Evolutionary conservation across 495 filamentous ascomycete species (phyloP).

Genomic region (Daldinia decipiens): DNA sequence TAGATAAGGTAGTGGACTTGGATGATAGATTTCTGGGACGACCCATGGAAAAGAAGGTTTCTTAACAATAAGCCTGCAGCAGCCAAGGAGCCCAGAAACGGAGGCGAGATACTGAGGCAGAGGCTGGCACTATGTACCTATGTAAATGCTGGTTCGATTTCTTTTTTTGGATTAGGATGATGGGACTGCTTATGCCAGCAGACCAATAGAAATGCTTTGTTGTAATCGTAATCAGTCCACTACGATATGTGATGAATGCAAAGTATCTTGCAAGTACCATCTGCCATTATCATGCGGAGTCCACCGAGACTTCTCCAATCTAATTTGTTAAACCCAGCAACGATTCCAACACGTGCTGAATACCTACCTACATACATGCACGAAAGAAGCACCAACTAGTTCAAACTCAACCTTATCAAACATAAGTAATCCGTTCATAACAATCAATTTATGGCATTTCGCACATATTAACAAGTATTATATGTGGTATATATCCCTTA

Average conservation of each 20-base stretch:
- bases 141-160: constrained; percentile 30
- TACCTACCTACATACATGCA: not conserved
- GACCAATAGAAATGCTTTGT: constrained; percentile 12
- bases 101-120: constrained; percentile 27
- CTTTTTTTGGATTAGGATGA: constrained; percentile 36
- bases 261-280: constrained; percentile 28
- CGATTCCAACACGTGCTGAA: not conserved
- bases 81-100: constrained; percentile 27
- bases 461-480: no score
- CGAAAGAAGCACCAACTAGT: not conserved
- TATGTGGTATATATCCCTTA: no score
- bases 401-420: not conserved
- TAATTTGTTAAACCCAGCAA: constrained; percentile 4
- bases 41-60: constrained; percentile 17
- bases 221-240: constrained; percentile 31
- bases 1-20: constrained; percentile 6
- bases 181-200: not conserved
- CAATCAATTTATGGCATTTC: no score
- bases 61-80: not conserved
- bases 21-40: constrained; percentile 34
- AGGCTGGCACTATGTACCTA: constrained; percentile 27
- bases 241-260: constrained; percentile 1
- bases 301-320: constrained; percentile 21
- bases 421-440: no score
- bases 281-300: not conserved